A percentile compares a stretch with the other conserved stretches of the same genome.
Conservation (phyloP, 176 grass and related monocot species). For the Raddia guianensis region DNA sequence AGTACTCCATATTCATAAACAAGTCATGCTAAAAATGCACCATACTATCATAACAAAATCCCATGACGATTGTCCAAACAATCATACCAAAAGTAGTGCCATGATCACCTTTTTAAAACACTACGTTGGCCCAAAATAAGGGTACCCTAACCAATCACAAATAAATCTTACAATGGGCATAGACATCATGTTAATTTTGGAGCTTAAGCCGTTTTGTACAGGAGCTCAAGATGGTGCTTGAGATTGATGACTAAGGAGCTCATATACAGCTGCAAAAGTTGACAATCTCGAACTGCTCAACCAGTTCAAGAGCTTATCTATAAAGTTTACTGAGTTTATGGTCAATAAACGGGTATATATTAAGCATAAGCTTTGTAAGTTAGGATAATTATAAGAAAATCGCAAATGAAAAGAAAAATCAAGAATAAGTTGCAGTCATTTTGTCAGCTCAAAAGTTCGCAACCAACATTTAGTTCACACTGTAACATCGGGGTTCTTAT, state of each 20-base stretch:
- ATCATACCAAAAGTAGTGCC: background rate
- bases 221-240: background rate
- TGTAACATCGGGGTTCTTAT: background rate
- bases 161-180: background rate
- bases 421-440: background rate
- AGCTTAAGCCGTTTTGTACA: background rate
- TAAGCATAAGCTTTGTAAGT: background rate
- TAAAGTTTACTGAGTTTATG: background rate
- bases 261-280: background rate
- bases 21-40: background rate
- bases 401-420: background rate
- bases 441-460: background rate
- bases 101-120: background rate
- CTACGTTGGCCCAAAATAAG: background rate
- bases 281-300: background rate
- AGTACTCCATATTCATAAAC: background rate
- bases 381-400: constrained; percentile 1
- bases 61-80: background rate
- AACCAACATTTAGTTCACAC: background rate
- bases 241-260: background rate
- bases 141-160: background rate
- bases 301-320: constrained; percentile 15
- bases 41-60: background rate
- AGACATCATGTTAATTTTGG: background rate
- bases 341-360: background rate